phyloP scores from a whole-genome alignment of 2,329 filamentous ascomycete genomes.

The Fusarium fracticaudum region DNA sequence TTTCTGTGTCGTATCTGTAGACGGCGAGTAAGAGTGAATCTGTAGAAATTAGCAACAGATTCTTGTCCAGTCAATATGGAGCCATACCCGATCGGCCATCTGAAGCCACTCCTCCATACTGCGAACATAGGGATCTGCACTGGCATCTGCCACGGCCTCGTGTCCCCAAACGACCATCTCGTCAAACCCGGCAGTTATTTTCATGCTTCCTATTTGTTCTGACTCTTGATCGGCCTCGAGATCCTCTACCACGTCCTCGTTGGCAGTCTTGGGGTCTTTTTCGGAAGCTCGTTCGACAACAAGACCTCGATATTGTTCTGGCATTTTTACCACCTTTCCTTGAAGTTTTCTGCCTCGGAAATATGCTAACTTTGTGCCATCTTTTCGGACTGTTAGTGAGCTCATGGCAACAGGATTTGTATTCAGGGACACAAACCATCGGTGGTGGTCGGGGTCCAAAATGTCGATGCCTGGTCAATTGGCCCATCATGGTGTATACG shows the following conservation, averaged over 20 bases:
- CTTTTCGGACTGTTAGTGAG: conserved; percentile 47
- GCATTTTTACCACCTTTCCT: conserved; percentile 73
- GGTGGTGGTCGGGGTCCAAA: conserved; percentile 72
- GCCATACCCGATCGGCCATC: conserved; percentile 72
- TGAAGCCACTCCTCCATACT: conserved; percentile 83
- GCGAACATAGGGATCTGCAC: conserved; percentile 75
- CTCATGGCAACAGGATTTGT: not conserved
- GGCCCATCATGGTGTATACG: conserved; percentile 81
- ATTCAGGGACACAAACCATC: conserved; percentile 51
- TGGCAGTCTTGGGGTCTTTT: conserved; percentile 47
- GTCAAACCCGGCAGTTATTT: conserved; percentile 75
- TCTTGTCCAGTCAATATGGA: not conserved
- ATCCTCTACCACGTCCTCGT: conserved; percentile 53
- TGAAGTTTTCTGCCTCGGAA: conserved; percentile 84
- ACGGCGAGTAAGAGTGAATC: conserved; percentile 38
- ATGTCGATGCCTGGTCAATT: conserved; percentile 69
- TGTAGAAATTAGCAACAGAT: conserved; percentile 13
- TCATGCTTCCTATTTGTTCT: conserved; percentile 61
- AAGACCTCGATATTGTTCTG: conserved; percentile 75
- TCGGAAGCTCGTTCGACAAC: conserved; percentile 58
- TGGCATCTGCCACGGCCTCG: conserved; percentile 70
- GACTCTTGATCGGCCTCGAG: conserved; percentile 53
- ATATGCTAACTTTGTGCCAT: conserved; percentile 66
- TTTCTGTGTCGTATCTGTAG: not conserved
- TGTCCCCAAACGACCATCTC: conserved; percentile 87